phyloP scores from a whole-genome alignment of 306 rosid genomes.

The Citrullus mucosospermus region DNA sequence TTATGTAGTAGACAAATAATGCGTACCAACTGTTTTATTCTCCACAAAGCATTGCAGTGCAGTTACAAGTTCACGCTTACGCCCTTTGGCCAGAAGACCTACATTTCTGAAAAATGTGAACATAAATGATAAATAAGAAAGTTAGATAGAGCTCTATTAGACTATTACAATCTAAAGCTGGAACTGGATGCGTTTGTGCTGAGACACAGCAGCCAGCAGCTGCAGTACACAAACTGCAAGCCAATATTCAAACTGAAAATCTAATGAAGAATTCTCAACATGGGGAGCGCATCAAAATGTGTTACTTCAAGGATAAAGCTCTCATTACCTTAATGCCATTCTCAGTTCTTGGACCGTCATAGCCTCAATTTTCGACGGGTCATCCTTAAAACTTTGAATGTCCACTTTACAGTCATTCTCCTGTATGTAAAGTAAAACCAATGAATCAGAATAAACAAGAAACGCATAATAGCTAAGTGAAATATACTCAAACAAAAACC shows the following conservation, averaged over 20 bases:
- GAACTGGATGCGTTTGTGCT: not conserved
- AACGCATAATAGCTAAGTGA: not conserved
- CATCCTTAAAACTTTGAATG: slow-evolving; percentile 45
- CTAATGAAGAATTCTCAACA: not conserved
- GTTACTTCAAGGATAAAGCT: slow-evolving; percentile 5
- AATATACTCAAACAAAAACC: not conserved
- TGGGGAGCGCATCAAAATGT: not conserved
- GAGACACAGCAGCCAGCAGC: not conserved
- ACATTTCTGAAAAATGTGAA: slow-evolving; percentile 44
- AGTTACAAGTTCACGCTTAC: slow-evolving; percentile 62
- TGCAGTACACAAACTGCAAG: not conserved
- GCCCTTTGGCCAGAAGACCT: slow-evolving; percentile 62
- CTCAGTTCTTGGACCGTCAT: slow-evolving; percentile 80
- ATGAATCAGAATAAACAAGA: not conserved
- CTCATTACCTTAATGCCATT: slow-evolving; percentile 45
- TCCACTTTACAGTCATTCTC: slow-evolving; percentile 34
- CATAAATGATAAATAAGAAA: slow-evolving; percentile 8
- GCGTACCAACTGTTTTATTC: slow-evolving; percentile 38
- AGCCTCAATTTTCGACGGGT: slow-evolving; percentile 39
- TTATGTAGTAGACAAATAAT: not conserved
- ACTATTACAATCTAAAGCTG: not conserved
- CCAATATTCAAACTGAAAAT: not conserved
- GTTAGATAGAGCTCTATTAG: not conserved
- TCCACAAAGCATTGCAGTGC: slow-evolving; percentile 57
- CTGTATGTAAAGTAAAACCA: slow-evolving; percentile 16